Percentiles rank a stretch among this genome's conserved stretches.
These are phyloP conservation scores for Bidens hawaiensis DNA, from an alignment of 140 eudicot genomes.

Conservation along the genomic window DNA sequence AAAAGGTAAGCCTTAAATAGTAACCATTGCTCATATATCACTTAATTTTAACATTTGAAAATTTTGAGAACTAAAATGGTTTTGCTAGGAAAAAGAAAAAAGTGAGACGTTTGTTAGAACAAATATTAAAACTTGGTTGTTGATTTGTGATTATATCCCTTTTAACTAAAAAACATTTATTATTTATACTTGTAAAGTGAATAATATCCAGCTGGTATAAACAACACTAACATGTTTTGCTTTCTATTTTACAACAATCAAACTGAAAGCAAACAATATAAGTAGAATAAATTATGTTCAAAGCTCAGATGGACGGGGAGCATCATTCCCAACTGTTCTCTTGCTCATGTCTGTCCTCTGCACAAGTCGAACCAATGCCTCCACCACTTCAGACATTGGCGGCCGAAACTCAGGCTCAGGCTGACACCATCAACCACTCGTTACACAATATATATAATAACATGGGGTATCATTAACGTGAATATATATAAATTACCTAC, in stretches of 20 bases:
- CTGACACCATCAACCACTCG: slow-evolving; percentile 29
- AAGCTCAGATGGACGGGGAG: slow-evolving; percentile 19
- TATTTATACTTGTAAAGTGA: not conserved
- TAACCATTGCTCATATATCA: too few relatives aligned
- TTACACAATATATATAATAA: not conserved
- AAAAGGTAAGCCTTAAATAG: too few relatives aligned
- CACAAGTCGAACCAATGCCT: slow-evolving; percentile 85
- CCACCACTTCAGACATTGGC: slow-evolving; percentile 97
- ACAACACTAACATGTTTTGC: not conserved
- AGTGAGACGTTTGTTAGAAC: too few relatives aligned
- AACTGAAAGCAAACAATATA: slow-evolving; percentile 10
- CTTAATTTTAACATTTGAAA: too few relatives aligned
- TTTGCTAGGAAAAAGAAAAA: too few relatives aligned
- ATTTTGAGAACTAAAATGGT: too few relatives aligned
- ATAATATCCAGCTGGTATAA: too few relatives aligned
- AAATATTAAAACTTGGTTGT: too few relatives aligned
- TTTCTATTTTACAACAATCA: slow-evolving; percentile 9
- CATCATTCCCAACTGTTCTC: slow-evolving; percentile 61
- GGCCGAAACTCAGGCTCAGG: slow-evolving; percentile 98
- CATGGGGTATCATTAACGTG: too few relatives aligned
- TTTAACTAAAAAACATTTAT: not conserved
- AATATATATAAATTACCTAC: slow-evolving; percentile 43
- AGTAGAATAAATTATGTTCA: slow-evolving; percentile 10
- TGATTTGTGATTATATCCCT: too few relatives aligned
- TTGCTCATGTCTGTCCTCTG: slow-evolving; percentile 97